These are phyloP conservation scores for Parsonsia alboflavescens DNA, from an alignment of 257 asterid genomes.

Conservation along the genomic window DNA sequence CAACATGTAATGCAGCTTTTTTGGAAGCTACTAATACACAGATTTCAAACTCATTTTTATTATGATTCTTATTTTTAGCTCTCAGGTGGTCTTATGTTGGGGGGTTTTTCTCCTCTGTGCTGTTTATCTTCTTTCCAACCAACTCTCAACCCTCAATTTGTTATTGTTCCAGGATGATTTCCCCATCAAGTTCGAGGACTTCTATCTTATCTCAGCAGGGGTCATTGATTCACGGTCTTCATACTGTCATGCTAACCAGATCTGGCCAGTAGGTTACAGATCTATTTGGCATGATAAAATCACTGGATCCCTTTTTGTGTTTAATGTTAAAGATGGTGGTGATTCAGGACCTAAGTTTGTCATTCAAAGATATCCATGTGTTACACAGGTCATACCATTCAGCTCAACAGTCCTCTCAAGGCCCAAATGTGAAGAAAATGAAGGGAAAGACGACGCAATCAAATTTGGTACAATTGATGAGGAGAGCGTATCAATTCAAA, in stretches of 20 bases:
- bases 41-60: not conserved
- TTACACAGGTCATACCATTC: slow-evolving; percentile 47
- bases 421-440: slow-evolving; percentile 27
- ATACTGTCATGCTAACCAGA: slow-evolving; percentile 56
- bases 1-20: not conserved
- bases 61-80: not conserved
- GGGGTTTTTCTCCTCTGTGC: not conserved
- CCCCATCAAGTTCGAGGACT: slow-evolving; percentile 89
- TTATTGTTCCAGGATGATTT: slow-evolving; percentile 58
- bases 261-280: slow-evolving; percentile 92
- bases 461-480: slow-evolving; percentile 48
- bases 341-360: slow-evolving; percentile 71
- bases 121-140: not conserved
- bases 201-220: slow-evolving; percentile 71
- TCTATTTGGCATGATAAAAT: slow-evolving; percentile 91
- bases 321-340: slow-evolving; percentile 85
- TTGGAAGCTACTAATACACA: not conserved
- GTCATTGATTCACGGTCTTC: slow-evolving; percentile 65
- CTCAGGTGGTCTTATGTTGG: not conserved
- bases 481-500: slow-evolving; percentile 56
- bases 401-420: slow-evolving; percentile 65
- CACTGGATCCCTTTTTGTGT: slow-evolving; percentile 80
- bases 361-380: slow-evolving; percentile 77
- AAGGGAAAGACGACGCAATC: slow-evolving; percentile 37
- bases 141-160: slow-evolving; percentile 12